Evolutionary conservation across 495 filamentous ascomycete species (phyloP), one percentile per base, ranked within the genome.

Genomic region (Penicillium lividum): DNA sequence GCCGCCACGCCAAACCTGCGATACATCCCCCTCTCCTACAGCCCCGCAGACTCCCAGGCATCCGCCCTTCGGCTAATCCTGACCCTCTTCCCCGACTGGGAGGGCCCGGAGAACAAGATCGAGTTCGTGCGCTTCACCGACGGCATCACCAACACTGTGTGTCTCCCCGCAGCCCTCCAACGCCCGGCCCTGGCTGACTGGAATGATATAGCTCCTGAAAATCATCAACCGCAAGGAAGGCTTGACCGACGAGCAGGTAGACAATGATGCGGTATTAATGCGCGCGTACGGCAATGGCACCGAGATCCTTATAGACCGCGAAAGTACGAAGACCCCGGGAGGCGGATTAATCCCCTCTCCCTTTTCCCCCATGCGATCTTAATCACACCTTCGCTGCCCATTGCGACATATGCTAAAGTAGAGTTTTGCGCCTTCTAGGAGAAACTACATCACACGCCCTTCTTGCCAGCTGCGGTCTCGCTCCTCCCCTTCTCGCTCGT

Each of bases 271-370:
- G 10, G 83, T 99, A 62, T 81, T 99, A 55, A 81, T 99, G 68
- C 85, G 94, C 61, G 94, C 94, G 51, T 99, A 98, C 72, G 94
- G 94, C 62, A 86, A 93, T 68, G 92, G 92, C 54, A 97, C 94
- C 56, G 91, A 95, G 67, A 81, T 98, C 51, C 84, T 99, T 61
- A 98, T 99, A 76, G 95, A 99, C 77, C 89, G 94, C 56, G 89
- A 97, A 77, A 87, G 94, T 86, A 87, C 82, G 84, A 84, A 70
- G 60, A 30, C 49, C 65, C 65, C 65, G 58, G 49, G 59, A 45
- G 27, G 27, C 11, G 25, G 30, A 57, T 45, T 38, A 58, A 36
- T 44, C 42, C 5, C 25, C 49, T 38, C 51, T 60, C 22, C 44
- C 53, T 51, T 48, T 53, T 53, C 29, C 36, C 45, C 49, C 55